phyloP scores from a whole-genome alignment of 1,284 basidiomycete genomes.

The Mycena sp. region DNA sequence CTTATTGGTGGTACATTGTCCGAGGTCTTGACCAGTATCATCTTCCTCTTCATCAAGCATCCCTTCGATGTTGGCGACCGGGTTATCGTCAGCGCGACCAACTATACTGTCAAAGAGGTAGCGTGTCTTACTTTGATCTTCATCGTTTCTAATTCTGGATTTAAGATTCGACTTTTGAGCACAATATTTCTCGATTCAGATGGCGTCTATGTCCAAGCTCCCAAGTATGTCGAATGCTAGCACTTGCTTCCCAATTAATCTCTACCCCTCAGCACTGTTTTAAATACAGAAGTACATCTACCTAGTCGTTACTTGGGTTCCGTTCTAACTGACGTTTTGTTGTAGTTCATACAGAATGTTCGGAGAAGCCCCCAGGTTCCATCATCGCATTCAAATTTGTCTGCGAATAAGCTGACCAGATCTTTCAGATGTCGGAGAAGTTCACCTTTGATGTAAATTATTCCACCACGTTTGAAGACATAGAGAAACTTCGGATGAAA shows the following conservation, averaged over 20 bases:
- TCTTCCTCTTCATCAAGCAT: slow-evolving; percentile 89
- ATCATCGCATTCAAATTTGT: slow-evolving; percentile 7
- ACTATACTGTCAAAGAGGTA: slow-evolving; percentile 83
- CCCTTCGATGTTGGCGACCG: slow-evolving; percentile 92
- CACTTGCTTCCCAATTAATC: not conserved
- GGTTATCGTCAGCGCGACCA: slow-evolving; percentile 61
- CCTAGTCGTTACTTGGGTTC: slow-evolving; percentile 2
- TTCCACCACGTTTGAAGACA: slow-evolving; percentile 82
- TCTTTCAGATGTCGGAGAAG: slow-evolving; percentile 72
- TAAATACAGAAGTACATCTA: slow-evolving; percentile 70
- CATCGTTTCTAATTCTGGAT: not conserved
- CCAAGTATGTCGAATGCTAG: slow-evolving; percentile 51
- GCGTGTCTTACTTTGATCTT: not conserved
- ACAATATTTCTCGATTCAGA: slow-evolving; percentile 78
- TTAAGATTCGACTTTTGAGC: slow-evolving; percentile 77
- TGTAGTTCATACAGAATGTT: slow-evolving; percentile 75
- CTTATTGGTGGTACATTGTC: slow-evolving; percentile 81
- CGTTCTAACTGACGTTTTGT: not conserved
- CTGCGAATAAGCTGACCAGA: not conserved
- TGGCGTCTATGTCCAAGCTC: slow-evolving; percentile 69
- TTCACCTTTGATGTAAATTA: slow-evolving; percentile 88
- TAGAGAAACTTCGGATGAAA: slow-evolving; percentile 79
- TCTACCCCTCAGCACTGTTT: slow-evolving; percentile 49
- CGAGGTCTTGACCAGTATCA: slow-evolving; percentile 52
- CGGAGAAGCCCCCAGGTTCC: slow-evolving; percentile 72